A percentile compares a stretch with the other conserved stretches of the same genome.
These are phyloP conservation scores for Dissophora ornata DNA, from an alignment of 192 early-diverging fungal genomes.

Conservation along the genomic window DNA sequence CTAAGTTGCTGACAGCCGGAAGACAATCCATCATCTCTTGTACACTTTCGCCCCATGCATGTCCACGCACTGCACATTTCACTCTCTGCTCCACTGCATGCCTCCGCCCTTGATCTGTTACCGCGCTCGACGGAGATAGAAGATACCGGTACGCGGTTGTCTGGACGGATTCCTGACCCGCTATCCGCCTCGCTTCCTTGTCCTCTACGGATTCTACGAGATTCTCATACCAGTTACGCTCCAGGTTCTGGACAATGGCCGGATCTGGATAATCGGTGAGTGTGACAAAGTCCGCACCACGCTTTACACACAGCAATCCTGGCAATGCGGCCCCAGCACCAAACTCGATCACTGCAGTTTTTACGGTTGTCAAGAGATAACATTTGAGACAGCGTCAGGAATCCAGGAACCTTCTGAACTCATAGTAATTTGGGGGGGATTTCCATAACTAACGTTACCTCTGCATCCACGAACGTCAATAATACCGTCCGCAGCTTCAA, in stretches of 20 bases:
- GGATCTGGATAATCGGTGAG: constrained; percentile 48
- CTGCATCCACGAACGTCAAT: constrained; percentile 33
- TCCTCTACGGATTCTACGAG: constrained; percentile 23
- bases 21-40: constrained; percentile 35
- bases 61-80: constrained; percentile 44
- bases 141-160: not conserved
- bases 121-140: too few species aligned
- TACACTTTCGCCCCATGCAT: constrained; percentile 43
- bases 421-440: too few species aligned
- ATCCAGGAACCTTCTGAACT: too few species aligned
- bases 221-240: constrained; percentile 52
- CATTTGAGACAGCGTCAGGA: too few species aligned
- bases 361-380: too few species aligned
- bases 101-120: not conserved
- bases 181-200: constrained; percentile 2
- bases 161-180: constrained; percentile 2
- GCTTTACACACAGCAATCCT: constrained; percentile 34
- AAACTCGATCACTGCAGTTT: constrained; percentile 50
- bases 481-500: constrained; percentile 20
- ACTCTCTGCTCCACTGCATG: constrained; percentile 19
- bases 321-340: constrained; percentile 48
- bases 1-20: not conserved
- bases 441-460: too few species aligned
- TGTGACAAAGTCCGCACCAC: constrained; percentile 25
- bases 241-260: constrained; percentile 36